Base-by-base conservation (phyloP, 768 basidiomycete genomes). In the Baorangia bicolor region DNA sequence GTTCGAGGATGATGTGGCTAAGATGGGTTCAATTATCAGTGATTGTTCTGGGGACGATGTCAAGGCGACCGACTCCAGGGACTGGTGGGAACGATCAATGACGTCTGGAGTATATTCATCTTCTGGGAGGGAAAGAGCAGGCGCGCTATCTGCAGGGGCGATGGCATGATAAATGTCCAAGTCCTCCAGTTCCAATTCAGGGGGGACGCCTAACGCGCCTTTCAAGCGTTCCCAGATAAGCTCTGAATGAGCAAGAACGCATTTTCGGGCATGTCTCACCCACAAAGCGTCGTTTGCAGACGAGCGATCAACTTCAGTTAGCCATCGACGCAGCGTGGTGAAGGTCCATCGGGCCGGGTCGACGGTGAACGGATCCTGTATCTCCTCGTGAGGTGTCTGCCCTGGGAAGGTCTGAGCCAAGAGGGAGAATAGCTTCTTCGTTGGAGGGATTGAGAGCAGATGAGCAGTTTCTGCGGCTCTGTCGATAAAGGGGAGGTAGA, bases 211-310 rank as follows among this genome's bases (percentile, higher is more conserved):
- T 2, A 97, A 76, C 0, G 90, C 92, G 30, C 85, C 88, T 64
- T 94, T 94, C 64, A 95, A 76, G 53, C 92, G 82, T 69, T 95
- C 92, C 94, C 94, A 97, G 52, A 95, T 86, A 38, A 93, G 82
- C 64, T 95, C 93, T 14, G 86, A 88, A 60, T 86, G 87, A 25
- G 81, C 73, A 21, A 89, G 76, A 62, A 96, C 81, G 63, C 92
- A 93, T 51, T 78, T 80, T n/a, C 92, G 85, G 0, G 85, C 82
- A 11, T 81, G 81, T 64, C 79, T 77, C 43, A 87, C 83, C 91
- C 92, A 97, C 30, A 83, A 65, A 20, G 79, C 77, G 64, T 97
- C 94, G 3, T 84, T 77, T 0, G 79, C 84, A 31, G 83, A 73
- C 37, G 82, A 75, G 12, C 92, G 81, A 58, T 87, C 80, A 27